These are phyloP conservation scores for Sanghuangporus baumii DNA, from an alignment of 1,284 basidiomycete genomes.

Conservation along the genomic window DNA sequence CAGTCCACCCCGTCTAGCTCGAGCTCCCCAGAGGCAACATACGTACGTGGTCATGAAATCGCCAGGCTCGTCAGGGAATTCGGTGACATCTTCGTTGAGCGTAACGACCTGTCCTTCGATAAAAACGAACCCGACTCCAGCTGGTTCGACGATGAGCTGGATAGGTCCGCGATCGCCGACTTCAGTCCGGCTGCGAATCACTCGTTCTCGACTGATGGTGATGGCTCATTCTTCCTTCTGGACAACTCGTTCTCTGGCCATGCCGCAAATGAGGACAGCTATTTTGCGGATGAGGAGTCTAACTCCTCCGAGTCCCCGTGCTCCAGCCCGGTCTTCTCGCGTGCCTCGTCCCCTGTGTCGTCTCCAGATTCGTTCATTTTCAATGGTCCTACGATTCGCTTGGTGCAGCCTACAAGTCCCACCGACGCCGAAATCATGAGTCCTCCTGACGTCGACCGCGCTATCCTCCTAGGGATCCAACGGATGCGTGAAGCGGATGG, in stretches of 20 bases:
- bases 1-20: not conserved
- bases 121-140: not conserved
- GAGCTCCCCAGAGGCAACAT: not conserved
- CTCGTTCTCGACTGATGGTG: not conserved
- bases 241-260: too few relatives aligned
- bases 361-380: too few relatives aligned
- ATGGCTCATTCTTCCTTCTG: too few relatives aligned
- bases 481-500: not conserved
- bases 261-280: too few relatives aligned
- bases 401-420: not conserved
- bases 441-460: not conserved
- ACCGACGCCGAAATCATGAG: not conserved
- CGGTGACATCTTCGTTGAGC: not conserved
- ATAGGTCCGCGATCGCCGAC: not conserved
- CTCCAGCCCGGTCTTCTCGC: too few relatives aligned
- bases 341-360: too few relatives aligned
- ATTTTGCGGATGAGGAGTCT: too few relatives aligned
- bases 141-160: not conserved
- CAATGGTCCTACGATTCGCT: too few relatives aligned
- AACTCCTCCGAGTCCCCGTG: too few relatives aligned
- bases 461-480: not conserved
- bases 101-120: too few relatives aligned
- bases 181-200: not conserved
- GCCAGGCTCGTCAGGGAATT: not conserved
- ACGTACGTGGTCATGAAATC: not conserved